Conservation (phyloP, 495 filamentous ascomycete genomes). For the Hyaloscypha variabilis region DNA sequence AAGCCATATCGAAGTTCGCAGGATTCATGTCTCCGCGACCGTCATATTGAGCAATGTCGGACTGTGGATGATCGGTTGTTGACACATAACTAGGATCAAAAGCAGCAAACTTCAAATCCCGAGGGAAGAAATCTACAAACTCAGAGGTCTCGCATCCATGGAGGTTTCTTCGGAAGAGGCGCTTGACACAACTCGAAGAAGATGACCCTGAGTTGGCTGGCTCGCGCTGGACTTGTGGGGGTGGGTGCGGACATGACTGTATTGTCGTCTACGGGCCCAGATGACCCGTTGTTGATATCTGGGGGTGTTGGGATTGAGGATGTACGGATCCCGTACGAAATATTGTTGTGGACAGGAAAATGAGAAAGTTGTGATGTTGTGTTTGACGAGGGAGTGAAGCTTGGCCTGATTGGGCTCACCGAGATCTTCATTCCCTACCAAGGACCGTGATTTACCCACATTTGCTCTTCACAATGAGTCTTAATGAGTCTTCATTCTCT, state of each 20-base stretch:
- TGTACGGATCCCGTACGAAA: not conserved
- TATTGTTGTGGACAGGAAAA: not conserved
- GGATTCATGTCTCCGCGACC: not conserved
- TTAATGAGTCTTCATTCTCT: too few species aligned
- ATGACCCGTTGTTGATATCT: not conserved
- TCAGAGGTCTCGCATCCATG: slow-evolving; percentile 2
- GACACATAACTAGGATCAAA: not conserved
- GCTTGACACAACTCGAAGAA: not conserved
- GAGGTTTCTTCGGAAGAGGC: not conserved
- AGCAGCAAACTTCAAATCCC: not conserved
- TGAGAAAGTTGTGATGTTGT: not conserved
- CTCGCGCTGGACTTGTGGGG: not conserved
- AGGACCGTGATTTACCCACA: not conserved
- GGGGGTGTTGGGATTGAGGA: not conserved
- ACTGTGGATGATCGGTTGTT: not conserved
- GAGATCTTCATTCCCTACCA: not conserved
- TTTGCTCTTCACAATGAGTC: too few species aligned
- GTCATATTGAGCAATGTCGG: not conserved
- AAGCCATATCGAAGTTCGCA: not conserved
- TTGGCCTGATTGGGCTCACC: not conserved
- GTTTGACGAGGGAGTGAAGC: not conserved
- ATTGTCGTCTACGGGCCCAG: slow-evolving; percentile 5
- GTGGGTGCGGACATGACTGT: not conserved
- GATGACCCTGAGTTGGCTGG: not conserved
- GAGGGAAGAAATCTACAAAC: not conserved